phyloP scores from a whole-genome alignment of 306 rosid species.

The Lathyrus aphaca region DNA sequence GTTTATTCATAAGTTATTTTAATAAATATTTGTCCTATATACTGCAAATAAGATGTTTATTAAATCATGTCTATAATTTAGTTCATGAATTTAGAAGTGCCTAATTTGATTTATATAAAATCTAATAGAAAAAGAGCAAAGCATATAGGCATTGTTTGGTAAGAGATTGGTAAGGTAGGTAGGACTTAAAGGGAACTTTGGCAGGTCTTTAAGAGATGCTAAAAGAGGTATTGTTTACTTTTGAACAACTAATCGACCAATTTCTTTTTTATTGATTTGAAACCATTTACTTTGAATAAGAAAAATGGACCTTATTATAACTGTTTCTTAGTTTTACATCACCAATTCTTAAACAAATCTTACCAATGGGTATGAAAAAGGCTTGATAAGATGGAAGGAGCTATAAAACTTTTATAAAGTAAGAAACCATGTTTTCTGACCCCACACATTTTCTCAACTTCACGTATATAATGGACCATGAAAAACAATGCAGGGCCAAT shows the following conservation, averaged over 20 bases:
- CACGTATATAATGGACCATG: slow-evolving; percentile 78
- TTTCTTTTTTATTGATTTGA: slow-evolving; percentile 48
- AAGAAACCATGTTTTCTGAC: slow-evolving; percentile 50
- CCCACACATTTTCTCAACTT: slow-evolving; percentile 51
- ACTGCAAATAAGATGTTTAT: no score
- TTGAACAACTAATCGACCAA: slow-evolving; percentile 57
- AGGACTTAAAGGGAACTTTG: slow-evolving; percentile 51
- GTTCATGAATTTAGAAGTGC: slow-evolving; percentile 4
- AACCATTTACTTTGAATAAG: slow-evolving; percentile 43
- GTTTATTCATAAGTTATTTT: no score
- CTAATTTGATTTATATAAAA: slow-evolving; percentile 25
- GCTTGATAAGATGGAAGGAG: slow-evolving; percentile 49
- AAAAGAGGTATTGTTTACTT: slow-evolving; percentile 53
- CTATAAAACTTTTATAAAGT: slow-evolving; percentile 43
- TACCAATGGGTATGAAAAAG: slow-evolving; percentile 54
- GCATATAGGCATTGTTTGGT: slow-evolving; percentile 37
- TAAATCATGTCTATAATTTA: no score
- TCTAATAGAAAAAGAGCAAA: slow-evolving; percentile 7
- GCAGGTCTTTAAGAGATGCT: slow-evolving; percentile 47
- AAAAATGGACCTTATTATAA: slow-evolving; percentile 34
- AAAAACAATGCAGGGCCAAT: slow-evolving; percentile 75
- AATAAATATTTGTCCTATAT: no score
- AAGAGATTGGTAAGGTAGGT: slow-evolving; percentile 47
- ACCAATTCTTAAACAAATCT: no score
- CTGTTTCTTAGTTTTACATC: no score